Base-by-base conservation (phyloP, 768 basidiomycete genomes). In the Leccinum uliginosum region DNA sequence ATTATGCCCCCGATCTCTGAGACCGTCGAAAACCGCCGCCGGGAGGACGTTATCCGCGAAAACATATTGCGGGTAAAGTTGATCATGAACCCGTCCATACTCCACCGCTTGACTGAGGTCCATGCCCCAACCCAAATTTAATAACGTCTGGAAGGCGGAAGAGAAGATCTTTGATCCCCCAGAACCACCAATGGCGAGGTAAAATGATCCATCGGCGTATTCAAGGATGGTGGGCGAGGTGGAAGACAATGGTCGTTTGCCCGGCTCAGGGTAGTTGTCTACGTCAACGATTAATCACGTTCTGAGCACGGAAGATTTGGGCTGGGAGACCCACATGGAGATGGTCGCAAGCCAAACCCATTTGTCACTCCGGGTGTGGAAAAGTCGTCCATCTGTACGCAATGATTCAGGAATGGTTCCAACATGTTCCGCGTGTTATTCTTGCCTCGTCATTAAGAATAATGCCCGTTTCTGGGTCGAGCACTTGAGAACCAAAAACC, bases 241-340 rank as follows among this genome's bases (percentile, higher is more conserved):
- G 1, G 94, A 97, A 0, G 94, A 97, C 23, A 98, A 72, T 0
- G 95, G 92, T 3, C 93, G 86, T 72, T 98, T 98, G 7, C 88
- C 84, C 2, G 91, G 80, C 60, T 83, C 86, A 6, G 95, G 93
- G 63, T 91, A 95, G 70, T 98, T 97, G 73, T 84, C 91, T 93
- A 64, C 5, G 14, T 38, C 43, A 53, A 29, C 12, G 23, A 38
- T 55, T 6, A 10, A 59, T 60, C 47, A 55, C 7, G 4, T 32
- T 32, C 30, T 29, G 38, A 46, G 53, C 48, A 51, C 17, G 19
- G 40, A 23, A 21, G 21, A 49, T 32, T 24, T 29, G 8, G 40
- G 17, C 19, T 46, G 14, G 17, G 3, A 4, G 27, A 69, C 81
- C 56, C 69, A 89, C 90, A 92, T 6, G 89, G 90, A 15, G 89